Base-by-base conservation (phyloP, 306 rosid species). In the Cucurbita moschata region DNA sequence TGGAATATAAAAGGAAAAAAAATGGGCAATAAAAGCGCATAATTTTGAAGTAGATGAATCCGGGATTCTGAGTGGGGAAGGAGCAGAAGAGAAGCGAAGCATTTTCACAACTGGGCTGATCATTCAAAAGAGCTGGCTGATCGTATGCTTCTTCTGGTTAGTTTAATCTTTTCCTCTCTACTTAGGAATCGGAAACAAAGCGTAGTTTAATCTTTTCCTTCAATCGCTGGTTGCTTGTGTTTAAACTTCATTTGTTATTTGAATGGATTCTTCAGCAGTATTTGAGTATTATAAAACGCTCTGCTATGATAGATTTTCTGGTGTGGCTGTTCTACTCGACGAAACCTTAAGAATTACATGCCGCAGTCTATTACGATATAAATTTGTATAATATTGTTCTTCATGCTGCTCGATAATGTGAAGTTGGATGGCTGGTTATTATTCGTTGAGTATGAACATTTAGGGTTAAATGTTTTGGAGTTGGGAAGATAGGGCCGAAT, bases 31-130 rank as follows among this genome's bases (percentile, higher is more conserved):
- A 66, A 44, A 44, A 66, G 19, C 50, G 14, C 26, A 19, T 8
- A 44, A 43, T 19, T 66, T 44, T 66, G 72, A 19, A 66, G 1
- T 7, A 49, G 43, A 50, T 50, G 74, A 70, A 70, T 49, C 74
- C 30, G 46, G 40, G 74, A 70, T 70, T 70, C 74, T 30, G 74
- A 50, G 74, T 50, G 59, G 53, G 51, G 51, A 70, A 26, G 73
- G 40, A 69, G 57, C 57, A 49, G 44, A 23, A 26, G 44, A 49
- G 44, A 23, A 26, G 44, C 9, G 44, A 49, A 55, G 21, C 56
- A 52, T 52, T 70, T 30, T 8, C 51, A 50, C 77, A 15, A 59
- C 53, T 37, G 30, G 83, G 83, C 76, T 79, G 46, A 30, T 72
- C 71, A 61, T 69, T 68, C 10, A 19, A 52, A 72, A 40, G 76